Percentiles rank a stretch among this genome's conserved stretches.
phyloP scores from a whole-genome alignment of 768 basidiomycete species.

The Pleurotus cornucopiae region DNA sequence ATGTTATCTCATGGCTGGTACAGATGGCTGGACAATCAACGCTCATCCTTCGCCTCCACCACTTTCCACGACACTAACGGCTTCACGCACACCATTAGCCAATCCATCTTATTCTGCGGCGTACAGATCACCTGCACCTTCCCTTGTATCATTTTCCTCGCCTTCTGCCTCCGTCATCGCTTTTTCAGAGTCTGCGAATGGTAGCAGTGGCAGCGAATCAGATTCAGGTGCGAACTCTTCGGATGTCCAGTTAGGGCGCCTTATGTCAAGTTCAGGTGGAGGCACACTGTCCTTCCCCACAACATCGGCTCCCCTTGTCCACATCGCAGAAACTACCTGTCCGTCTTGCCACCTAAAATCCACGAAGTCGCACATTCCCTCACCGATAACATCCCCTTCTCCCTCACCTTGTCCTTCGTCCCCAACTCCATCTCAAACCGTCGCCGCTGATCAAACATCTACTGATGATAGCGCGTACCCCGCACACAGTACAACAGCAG shows the following conservation, averaged over 20 bases:
- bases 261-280: neutral
- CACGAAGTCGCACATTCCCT: conserved; percentile 14
- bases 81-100: neutral
- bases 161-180: conserved; percentile 1
- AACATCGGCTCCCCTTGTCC: neutral
- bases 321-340: neutral
- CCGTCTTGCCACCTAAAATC: neutral
- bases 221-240: neutral
- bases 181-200: conserved; percentile 1
- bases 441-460: neutral
- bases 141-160: neutral
- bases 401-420: conserved; percentile 7
- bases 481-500: neutral
- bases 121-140: conserved; percentile 4
- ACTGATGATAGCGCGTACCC: neutral
- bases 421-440: conserved; percentile 2
- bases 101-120: neutral
- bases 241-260: neutral
- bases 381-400: conserved; percentile 6
- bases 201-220: neutral
- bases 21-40: neutral
- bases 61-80: neutral
- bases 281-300: neutral
- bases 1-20: neutral
- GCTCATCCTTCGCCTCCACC: neutral